Conservation (phyloP, 2,329 filamentous ascomycete species). For the Graphilbum fragrans region DNA sequence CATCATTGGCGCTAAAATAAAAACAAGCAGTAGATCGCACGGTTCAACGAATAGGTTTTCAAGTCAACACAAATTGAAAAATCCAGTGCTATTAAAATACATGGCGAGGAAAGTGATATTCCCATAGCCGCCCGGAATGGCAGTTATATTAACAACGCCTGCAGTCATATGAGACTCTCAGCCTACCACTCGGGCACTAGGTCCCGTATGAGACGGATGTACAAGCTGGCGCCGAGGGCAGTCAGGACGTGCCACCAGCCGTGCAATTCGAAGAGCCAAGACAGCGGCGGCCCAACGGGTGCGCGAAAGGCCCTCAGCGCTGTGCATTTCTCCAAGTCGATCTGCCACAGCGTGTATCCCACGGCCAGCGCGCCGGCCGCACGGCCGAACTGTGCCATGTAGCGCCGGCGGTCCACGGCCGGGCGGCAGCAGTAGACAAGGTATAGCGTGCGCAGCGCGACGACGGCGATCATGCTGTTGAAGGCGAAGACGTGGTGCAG, state of each 20-base stretch:
- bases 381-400: background rate
- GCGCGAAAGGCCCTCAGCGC: constrained; percentile 31
- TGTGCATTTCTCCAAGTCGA: constrained; percentile 40
- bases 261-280: constrained; percentile 44
- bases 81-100: no score
- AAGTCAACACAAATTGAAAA: no score
- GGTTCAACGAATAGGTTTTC: no score
- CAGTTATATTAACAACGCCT: no score
- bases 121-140: no score
- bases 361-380: constrained; percentile 23
- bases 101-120: no score
- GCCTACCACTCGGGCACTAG: constrained; percentile 5
- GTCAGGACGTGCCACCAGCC: constrained; percentile 55
- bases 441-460: constrained; percentile 21
- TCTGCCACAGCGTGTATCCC: constrained; percentile 42
- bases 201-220: constrained; percentile 23
- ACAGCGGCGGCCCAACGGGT: constrained; percentile 38
- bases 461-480: constrained; percentile 17
- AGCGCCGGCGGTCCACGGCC: constrained; percentile 2
- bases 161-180: no score
- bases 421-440: constrained; percentile 17
- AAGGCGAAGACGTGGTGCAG: constrained; percentile 30
- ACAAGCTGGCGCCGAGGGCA: constrained; percentile 35
- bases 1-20: no score
- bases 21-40: no score